These are phyloP conservation scores for Tulasnella sp. DNA, from an alignment of 768 basidiomycete species.

Conservation along the genomic window DNA sequence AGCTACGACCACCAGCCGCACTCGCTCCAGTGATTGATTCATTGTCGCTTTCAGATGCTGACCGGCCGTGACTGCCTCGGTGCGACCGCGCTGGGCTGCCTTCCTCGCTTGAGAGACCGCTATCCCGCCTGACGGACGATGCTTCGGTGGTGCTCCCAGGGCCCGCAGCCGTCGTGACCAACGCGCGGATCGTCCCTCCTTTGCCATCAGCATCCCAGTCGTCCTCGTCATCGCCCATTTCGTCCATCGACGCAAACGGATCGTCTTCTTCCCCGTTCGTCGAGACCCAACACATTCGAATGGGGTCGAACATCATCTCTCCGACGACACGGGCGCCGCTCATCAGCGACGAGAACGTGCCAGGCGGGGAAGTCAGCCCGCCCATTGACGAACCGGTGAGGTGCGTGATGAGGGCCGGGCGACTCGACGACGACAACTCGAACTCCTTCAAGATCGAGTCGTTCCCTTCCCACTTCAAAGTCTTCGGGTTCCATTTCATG, in stretches of 20 bases:
- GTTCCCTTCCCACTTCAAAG: conserved; percentile 94
- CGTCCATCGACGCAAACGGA: conserved; percentile 43
- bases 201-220: conserved; percentile 58
- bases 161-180: conserved; percentile 21
- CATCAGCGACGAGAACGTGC: conserved; percentile 39
- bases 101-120: conserved; percentile 7
- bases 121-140: conserved; percentile 17
- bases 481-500: conserved; percentile 93
- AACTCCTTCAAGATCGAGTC: conserved; percentile 86
- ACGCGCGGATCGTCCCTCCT: conserved; percentile 69
- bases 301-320: conserved; percentile 95
- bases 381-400: conserved; percentile 63
- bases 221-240: conserved; percentile 75
- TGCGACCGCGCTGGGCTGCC: conserved; percentile 7
- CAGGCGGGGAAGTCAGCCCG: conserved; percentile 59
- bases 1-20: background rate
- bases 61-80: conserved; percentile 7
- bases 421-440: conserved; percentile 70
- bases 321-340: conserved; percentile 84
- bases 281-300: conserved; percentile 92
- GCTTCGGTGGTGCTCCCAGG: conserved; percentile 22
- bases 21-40: conserved; percentile 10
- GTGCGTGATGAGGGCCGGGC: conserved; percentile 93
- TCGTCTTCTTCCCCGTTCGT: conserved; percentile 83
- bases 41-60: conserved; percentile 10